These are phyloP conservation scores for Murraya koenigii DNA, from an alignment of 345 rosid species.

Conservation along the genomic window DNA sequence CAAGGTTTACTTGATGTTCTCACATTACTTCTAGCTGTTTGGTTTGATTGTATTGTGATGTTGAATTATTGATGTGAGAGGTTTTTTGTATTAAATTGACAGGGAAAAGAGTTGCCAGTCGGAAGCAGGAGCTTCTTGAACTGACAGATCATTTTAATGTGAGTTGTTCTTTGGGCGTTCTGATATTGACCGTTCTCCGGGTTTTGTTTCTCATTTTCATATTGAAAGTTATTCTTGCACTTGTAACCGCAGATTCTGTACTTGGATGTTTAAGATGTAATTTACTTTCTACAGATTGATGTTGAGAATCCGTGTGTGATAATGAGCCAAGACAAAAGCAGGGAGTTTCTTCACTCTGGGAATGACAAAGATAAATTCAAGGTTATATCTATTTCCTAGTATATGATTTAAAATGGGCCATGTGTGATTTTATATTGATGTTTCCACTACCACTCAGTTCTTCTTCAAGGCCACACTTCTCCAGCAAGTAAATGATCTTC, in stretches of 20 bases:
- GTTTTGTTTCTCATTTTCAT: neutral
- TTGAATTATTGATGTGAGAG: neutral
- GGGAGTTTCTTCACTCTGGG: constrained; percentile 97
- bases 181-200: neutral
- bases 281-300: constrained; percentile 61
- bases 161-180: constrained; percentile 23
- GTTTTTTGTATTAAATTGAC: constrained; percentile 11
- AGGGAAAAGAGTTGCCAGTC: constrained; percentile 77
- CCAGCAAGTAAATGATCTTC: constrained; percentile 90
- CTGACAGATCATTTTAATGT: constrained; percentile 89
- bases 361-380: constrained; percentile 92
- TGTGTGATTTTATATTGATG: constrained; percentile 28
- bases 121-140: constrained; percentile 83
- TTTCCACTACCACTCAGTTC: constrained; percentile 49
- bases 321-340: constrained; percentile 99
- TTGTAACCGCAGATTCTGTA: neutral
- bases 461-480: constrained; percentile 96
- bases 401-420: constrained; percentile 6
- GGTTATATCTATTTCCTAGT: constrained; percentile 37
- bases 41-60: constrained; percentile 4
- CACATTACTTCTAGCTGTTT: neutral
- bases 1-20: constrained; percentile 44
- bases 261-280: constrained; percentile 6
- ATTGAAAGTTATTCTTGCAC: neutral
- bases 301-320: constrained; percentile 97